These are phyloP conservation scores for Ambrosia trifida DNA, from an alignment of 129 eudicot species.

Conservation along the genomic window DNA sequence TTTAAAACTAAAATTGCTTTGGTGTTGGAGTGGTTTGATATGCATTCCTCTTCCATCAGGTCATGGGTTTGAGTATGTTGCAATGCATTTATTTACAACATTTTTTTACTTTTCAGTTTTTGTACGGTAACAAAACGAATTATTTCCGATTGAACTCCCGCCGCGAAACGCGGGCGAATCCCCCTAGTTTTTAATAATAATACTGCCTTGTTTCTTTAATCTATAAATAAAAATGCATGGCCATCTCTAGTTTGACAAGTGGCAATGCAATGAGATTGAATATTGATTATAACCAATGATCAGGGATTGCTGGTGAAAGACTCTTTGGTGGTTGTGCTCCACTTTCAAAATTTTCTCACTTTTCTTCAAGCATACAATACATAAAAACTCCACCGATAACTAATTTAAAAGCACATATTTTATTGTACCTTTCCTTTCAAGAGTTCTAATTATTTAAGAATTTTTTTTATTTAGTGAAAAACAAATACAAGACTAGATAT, in stretches of 20 bases:
- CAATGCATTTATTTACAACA: too few relatives aligned
- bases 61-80: too few relatives aligned
- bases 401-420: neutral
- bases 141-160: too few relatives aligned
- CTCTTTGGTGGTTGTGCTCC: conserved; percentile 42
- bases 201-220: neutral
- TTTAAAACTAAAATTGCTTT: too few relatives aligned
- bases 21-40: too few relatives aligned
- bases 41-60: too few relatives aligned
- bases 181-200: neutral
- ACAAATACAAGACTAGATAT: too few relatives aligned
- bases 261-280: conserved; percentile 10
- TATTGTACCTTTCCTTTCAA: conserved; percentile 28
- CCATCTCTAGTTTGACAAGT: conserved; percentile 13
- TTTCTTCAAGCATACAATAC: conserved; percentile 21
- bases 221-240: neutral
- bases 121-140: too few relatives aligned
- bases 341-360: conserved; percentile 11
- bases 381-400: conserved; percentile 24
- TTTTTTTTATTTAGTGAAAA: too few relatives aligned
- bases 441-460: conserved; percentile 7
- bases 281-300: conserved; percentile 35
- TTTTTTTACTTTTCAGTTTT: too few relatives aligned
- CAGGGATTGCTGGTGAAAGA: conserved; percentile 38
- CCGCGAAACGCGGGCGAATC: too few relatives aligned